Evolutionary conservation across 2,329 filamentous ascomycete species (phyloP), one percentile per base, ranked within the genome.

Genomic region (Dryadomyces sulphureus): DNA sequence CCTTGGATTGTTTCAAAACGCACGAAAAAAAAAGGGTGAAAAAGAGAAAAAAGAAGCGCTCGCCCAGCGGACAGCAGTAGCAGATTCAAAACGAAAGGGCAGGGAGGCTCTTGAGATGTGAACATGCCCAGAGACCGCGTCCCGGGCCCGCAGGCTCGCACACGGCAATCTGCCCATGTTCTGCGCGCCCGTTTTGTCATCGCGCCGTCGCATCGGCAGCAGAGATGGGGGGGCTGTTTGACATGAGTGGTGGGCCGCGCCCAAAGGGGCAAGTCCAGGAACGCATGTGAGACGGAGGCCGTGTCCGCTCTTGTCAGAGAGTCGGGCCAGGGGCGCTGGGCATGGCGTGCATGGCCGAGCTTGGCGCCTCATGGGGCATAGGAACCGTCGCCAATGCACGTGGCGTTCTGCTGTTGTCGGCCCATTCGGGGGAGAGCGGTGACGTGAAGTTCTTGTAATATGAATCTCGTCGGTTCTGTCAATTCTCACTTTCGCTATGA

Each of bases 261-360:
- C 6, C 5, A 32, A 32, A 12, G 8, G 14, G 11, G 3, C 17
- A 7, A 24, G 38, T 3, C 24, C 21, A 8, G 12, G 20, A 21
- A 35, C 41, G 3, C 6, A 21, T 30, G n/a, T 59, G 57, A 59
- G 57, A 60, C 58, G 45, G 43, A 48, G 50, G 49, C 51, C 57
- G 54, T 56, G 55, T 59, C 58, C 47, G 48, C 47, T n/a, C 24
- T 21, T 19, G 38, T 40, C 24, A 40, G 38, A 22, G 38, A 22
- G 16, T 22, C 4, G n/a, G 7, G 17, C 14, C 38, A n/a, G n/a
- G 21, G 16, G 27, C 9, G 27, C 9, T 32, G 9, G 16, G 27
- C 27, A 32, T 32, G 11, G 27, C 16, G 27, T 32, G 27, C 34
- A 36, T 36, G n/a, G 34, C 17, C 11, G 17, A 36, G 34, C 21